Conservation (phyloP, 2,329 filamentous ascomycete genomes). For the Sporothrix sp. region DNA sequence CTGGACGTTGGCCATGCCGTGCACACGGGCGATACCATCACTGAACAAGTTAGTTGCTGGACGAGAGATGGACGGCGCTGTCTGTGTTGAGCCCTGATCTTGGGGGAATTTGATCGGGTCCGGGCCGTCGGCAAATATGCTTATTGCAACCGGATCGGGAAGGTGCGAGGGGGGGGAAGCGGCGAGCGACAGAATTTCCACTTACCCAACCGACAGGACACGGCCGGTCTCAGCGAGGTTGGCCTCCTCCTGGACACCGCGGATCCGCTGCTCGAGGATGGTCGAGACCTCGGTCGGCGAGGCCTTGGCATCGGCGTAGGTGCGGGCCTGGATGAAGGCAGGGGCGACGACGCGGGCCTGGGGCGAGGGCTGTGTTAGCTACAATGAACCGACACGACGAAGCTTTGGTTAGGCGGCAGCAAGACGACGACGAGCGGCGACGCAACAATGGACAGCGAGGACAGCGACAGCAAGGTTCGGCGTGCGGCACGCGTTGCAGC, state of each 20-base stretch:
- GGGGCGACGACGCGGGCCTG: conserved; percentile 82
- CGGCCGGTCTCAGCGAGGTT: conserved; percentile 96
- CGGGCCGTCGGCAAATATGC: too few relatives aligned
- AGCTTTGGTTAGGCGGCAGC: not conserved
- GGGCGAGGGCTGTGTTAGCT: conserved; percentile 17
- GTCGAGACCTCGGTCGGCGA: conserved; percentile 96
- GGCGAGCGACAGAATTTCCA: conserved; percentile 22
- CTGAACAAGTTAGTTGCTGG: conserved; percentile 40
- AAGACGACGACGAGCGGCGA: not conserved
- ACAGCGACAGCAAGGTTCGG: too few relatives aligned
- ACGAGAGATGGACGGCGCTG: too few relatives aligned
- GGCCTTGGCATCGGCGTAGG: conserved; percentile 93
- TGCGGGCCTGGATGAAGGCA: conserved; percentile 67
- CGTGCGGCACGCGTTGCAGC: not conserved
- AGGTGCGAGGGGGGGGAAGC: not conserved
- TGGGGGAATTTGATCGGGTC: too few relatives aligned
- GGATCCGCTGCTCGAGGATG: conserved; percentile 98
- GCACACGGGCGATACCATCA: conserved; percentile 99
- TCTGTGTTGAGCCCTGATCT: too few relatives aligned
- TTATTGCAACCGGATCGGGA: too few relatives aligned
- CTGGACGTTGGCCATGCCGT: conserved; percentile 99
- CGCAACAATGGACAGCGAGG: not conserved
- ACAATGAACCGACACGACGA: not conserved
- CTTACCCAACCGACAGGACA: conserved; percentile 97
- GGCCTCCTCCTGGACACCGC: conserved; percentile 95